Evolutionary conservation across 2,329 filamentous ascomycete species (phyloP).

Genomic region (Tolypocladium cylindrosporum): DNA sequence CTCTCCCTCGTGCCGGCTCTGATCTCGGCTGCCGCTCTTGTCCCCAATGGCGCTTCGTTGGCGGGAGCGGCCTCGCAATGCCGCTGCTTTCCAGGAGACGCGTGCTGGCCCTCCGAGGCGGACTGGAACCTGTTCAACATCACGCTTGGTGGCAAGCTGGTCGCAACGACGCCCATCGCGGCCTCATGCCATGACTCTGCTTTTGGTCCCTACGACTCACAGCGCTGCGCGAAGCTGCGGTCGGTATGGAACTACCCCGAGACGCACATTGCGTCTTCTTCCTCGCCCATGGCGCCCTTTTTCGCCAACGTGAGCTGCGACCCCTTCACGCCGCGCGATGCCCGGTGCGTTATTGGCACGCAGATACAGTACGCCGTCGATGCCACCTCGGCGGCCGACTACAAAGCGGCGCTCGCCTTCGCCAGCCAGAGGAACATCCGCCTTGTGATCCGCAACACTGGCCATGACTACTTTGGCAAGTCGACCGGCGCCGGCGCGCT

Average conservation of each 20-base stretch:
- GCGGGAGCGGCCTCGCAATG: background rate
- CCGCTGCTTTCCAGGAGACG: conserved; percentile 36
- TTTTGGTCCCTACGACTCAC: conserved; percentile 25
- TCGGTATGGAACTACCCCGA: conserved; percentile 21
- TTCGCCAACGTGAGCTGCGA: conserved; percentile 27
- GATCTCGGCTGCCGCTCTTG: background rate
- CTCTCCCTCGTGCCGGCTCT: background rate
- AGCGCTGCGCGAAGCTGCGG: conserved; percentile 28
- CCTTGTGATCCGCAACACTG: conserved; percentile 23
- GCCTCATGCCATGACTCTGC: conserved; percentile 38
- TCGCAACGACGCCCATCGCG: conserved; percentile 42
- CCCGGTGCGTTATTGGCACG: conserved; percentile 32
- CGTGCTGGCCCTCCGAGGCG: conserved; percentile 36
- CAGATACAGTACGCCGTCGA: conserved; percentile 29
- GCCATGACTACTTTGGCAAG: conserved; percentile 21
- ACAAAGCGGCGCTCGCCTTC: conserved; percentile 24
- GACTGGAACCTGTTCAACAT: conserved; percentile 41
- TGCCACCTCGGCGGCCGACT: conserved; percentile 17
- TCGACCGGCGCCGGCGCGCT: conserved; percentile 30
- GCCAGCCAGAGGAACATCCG: conserved; percentile 25
- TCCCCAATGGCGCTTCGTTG: background rate
- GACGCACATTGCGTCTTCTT: conserved; percentile 25
- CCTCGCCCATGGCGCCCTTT: conserved; percentile 28
- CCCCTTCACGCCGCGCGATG: conserved; percentile 24
- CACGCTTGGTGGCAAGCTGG: conserved; percentile 37